Percentiles rank a stretch among this genome's conserved stretches.
These are phyloP conservation scores for Diutina sp. DNA, from an alignment of 1,139 yeast genomes.

Conservation along the genomic window DNA sequence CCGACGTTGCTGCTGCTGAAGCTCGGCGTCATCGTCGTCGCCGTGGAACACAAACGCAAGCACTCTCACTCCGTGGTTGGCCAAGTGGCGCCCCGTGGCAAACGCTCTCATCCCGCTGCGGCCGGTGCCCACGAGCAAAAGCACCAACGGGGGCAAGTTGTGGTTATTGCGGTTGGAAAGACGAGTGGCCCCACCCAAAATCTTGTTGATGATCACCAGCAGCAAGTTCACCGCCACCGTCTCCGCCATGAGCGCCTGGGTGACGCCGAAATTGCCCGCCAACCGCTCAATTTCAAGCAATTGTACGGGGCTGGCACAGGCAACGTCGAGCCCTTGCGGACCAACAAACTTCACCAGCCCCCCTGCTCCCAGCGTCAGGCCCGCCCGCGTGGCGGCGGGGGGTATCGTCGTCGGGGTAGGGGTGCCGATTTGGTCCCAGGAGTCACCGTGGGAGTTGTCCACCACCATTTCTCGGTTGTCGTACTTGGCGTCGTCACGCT, in stretches of 20 bases:
- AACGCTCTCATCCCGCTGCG: slow-evolving; percentile 67
- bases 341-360: neutral
- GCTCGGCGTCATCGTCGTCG: slow-evolving; percentile 18
- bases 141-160: slow-evolving; percentile 68
- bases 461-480: slow-evolving; percentile 69
- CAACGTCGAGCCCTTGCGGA: slow-evolving; percentile 14
- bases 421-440: slow-evolving; percentile 41
- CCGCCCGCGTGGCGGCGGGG: slow-evolving; percentile 3
- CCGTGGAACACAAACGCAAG: slow-evolving; percentile 38
- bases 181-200: slow-evolving; percentile 59
- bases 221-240: slow-evolving; percentile 62
- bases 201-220: slow-evolving; percentile 37
- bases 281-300: slow-evolving; percentile 66
- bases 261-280: slow-evolving; percentile 41
- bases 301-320: slow-evolving; percentile 72
- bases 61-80: slow-evolving; percentile 64
- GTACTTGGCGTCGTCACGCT: slow-evolving; percentile 29
- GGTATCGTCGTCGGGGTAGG: slow-evolving; percentile 2
- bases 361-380: slow-evolving; percentile 2
- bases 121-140: slow-evolving; percentile 61
- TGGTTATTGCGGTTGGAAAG: slow-evolving; percentile 45
- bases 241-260: slow-evolving; percentile 43
- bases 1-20: slow-evolving; percentile 33
- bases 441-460: slow-evolving; percentile 31
- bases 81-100: slow-evolving; percentile 69